Evolutionary conservation across 176 grass and related monocot genomes (phyloP), one percentile per base, ranked within the genome.

Genomic region (Ananas comosus): DNA sequence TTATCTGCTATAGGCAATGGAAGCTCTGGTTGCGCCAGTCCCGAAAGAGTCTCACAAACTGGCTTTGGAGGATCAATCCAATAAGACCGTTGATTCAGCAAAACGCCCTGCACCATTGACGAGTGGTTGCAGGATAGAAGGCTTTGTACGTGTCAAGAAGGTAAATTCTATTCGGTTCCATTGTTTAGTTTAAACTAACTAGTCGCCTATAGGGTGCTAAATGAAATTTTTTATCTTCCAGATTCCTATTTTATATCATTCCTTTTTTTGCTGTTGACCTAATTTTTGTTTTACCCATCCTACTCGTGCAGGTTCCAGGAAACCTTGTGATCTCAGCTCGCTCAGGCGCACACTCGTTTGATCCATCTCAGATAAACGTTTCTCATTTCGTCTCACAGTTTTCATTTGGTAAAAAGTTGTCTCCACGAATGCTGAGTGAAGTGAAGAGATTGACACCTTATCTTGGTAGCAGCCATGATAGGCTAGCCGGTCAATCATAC

Each of bases 61-160:
- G 80, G 89, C 78, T 67, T 78, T 88, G 80, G 90, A 91, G 53
- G 85, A 91, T 53, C 88, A 91, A 75, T 88, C 90, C n/a, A 86
- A 86, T 67, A 83, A 84, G 69, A 88, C 90, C 27, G 50, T 64
- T 73, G 75, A 84, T 82, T 77, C 83, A 74, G 69, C 89, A 57
- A 99, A 99, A 53, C 82, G 87, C 0, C 95, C 90, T 72, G 95
- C 95, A 76, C 95, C 95, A 23, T 78, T 91, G 80, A 82, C 95
- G 1, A 77, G 95, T 63, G 95, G 95, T 63, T 94, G 95, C 65
- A 87, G 87, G 76, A 82, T 99, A 48, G 95, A 99, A 87, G 95
- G 95, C 72, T 99, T 99, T 84, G 90, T 99, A 64, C 79, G 85
- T 47, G 90, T 91, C 11, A 99, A 99, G 80, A 99, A 92, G 95